Conservation (phyloP, 306 rosid genomes). For the Mimosa bimucronata region DNA sequence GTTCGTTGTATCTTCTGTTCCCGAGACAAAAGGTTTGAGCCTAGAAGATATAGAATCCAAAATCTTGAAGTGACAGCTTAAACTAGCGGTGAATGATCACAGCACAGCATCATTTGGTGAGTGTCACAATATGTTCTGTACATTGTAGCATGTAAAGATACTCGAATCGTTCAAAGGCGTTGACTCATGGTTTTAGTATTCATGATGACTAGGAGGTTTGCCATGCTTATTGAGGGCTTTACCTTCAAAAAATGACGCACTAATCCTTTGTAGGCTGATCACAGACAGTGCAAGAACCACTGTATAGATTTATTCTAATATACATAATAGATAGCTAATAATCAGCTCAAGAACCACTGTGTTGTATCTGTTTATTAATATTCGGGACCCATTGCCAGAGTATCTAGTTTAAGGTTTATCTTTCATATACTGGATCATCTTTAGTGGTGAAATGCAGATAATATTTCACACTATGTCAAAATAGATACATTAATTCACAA, state of each 20-base stretch:
- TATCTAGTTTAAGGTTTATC: too few species aligned
- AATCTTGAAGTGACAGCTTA: slow-evolving; percentile 65
- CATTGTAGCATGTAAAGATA: background rate
- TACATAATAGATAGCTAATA: too few species aligned
- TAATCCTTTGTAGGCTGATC: too few species aligned
- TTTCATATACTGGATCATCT: slow-evolving; percentile 26
- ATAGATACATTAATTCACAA: background rate
- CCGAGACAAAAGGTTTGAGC: slow-evolving; percentile 96
- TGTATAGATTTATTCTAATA: slow-evolving; percentile 5
- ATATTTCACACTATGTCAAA: slow-evolving; percentile 39
- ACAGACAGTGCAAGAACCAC: background rate
- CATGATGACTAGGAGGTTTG: background rate
- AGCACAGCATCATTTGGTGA: slow-evolving; percentile 28
- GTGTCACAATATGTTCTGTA: background rate
- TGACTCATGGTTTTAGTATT: background rate
- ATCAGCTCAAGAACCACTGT: too few species aligned
- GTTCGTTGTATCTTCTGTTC: slow-evolving; percentile 66
- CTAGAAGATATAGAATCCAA: slow-evolving; percentile 92
- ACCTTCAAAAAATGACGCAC: background rate
- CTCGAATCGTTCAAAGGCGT: background rate
- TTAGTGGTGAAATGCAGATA: background rate
- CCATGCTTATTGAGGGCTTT: slow-evolving; percentile 7
- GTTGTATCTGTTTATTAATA: background rate
- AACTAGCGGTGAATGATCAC: slow-evolving; percentile 32
- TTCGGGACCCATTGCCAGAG: background rate